phyloP scores from a whole-genome alignment of 306 rosid genomes.

The Casuarina cunninghamiana region DNA sequence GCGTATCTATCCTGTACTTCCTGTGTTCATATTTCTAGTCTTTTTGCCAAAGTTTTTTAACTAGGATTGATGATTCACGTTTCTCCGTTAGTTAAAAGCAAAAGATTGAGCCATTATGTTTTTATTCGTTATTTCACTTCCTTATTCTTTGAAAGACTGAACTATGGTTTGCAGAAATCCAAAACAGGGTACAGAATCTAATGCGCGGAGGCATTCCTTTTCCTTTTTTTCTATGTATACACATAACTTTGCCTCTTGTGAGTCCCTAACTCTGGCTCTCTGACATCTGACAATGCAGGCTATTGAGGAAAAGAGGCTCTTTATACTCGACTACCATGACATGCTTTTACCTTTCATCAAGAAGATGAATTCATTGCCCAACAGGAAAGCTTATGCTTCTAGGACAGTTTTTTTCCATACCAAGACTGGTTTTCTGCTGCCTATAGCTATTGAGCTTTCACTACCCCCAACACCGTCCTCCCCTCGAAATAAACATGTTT shows the following conservation, averaged over 20 bases:
- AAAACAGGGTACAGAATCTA: not conserved
- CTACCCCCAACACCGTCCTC: slow-evolving; percentile 67
- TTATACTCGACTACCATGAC: slow-evolving; percentile 85
- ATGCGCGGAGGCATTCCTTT: not conserved
- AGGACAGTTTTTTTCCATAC: slow-evolving; percentile 68
- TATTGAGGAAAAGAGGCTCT: slow-evolving; percentile 76
- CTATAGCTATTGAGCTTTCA: slow-evolving; percentile 85
- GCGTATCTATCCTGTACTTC: not conserved
- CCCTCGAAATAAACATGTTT: slow-evolving; percentile 46
- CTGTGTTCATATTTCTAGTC: not conserved
- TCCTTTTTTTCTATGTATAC: not conserved
- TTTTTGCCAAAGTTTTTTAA: not conserved
- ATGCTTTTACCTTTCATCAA: slow-evolving; percentile 72
- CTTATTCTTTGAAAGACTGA: not conserved
- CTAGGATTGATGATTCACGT: not conserved
- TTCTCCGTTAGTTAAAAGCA: not conserved
- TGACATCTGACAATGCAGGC: slow-evolving; percentile 51
- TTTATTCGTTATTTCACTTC: not conserved
- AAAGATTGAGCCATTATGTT: not conserved
- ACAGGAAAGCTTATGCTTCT: slow-evolving; percentile 80
- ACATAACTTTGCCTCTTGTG: slow-evolving; percentile 9
- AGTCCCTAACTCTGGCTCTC: not conserved
- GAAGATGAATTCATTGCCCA: slow-evolving; percentile 79
- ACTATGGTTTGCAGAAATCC: not conserved
- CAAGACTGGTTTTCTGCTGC: slow-evolving; percentile 49